Evolutionary conservation across 176 grass and related monocot species (phyloP), one percentile per base, ranked within the genome.

Genomic region (Oryza brachyantha): DNA sequence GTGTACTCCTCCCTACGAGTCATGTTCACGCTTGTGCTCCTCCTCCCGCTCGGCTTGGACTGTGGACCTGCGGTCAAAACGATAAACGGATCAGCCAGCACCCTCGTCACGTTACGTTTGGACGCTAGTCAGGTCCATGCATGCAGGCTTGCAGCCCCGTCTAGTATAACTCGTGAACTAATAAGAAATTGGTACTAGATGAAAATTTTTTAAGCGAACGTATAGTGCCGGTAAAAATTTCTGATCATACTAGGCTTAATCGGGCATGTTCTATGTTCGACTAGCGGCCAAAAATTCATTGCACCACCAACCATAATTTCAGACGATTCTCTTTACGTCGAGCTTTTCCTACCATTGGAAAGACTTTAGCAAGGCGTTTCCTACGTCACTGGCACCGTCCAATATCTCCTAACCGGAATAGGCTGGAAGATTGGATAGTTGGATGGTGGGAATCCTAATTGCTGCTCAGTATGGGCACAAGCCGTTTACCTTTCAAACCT

Each of bases 401-500:
- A 79, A 52, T 6, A 40, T 40, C 72, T 12, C 46, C 64, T 31
- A 31, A 39, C 40, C 41, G 2, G 39, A 83, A 77, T 34, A 68
- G 1, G 14, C 1, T 55, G 46, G 63, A 62, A 48, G 68, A 11
- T 59, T 54, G 34, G 38, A 35, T 16, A 10, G 74, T 59, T 41
- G 34, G 29, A 13, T 22, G 10, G 79, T 78, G 74, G 74, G 66
- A 29, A 83, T 78, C 60, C 74, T 10, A 87, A 78, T 43, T 66
- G 45, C 36, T 75, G 29, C 14, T 39, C 70, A 64, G 27, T 48
- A 35, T 34, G 59, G 59, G 59, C 45, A 60, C 75, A 12, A 63
- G 67, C 35, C 19, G 16, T 42, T 50, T 28, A 22, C 22, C 45
- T 60, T 48, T 39, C 1, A 72, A 42, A 16, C 55, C 21, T 0